Conservation (phyloP, 768 basidiomycete species). For the Mycena leptocephala region DNA sequence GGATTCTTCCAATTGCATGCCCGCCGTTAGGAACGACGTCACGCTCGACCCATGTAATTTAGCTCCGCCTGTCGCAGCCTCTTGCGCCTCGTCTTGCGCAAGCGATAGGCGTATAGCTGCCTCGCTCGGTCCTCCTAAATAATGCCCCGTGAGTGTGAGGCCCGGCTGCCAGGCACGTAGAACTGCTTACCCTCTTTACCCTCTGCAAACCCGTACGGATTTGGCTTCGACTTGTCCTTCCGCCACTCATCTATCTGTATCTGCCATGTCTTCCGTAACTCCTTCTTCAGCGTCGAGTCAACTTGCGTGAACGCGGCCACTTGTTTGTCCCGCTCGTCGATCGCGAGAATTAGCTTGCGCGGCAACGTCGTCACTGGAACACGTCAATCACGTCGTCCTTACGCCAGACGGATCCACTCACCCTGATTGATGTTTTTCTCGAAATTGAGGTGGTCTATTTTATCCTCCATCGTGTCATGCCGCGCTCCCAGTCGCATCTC, state of each 20-base stretch:
- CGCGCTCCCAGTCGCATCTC: slow-evolving; percentile 48
- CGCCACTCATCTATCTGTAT: neutral
- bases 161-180: neutral
- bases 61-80: neutral
- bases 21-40: neutral
- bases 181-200: neutral
- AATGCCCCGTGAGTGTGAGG: too few relatives aligned
- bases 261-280: slow-evolving; percentile 14
- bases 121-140: neutral
- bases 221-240: slow-evolving; percentile 1
- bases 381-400: neutral
- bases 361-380: neutral
- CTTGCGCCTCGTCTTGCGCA: neutral
- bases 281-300: neutral
- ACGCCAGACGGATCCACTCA: neutral
- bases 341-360: neutral
- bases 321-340: neutral
- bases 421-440: slow-evolving; percentile 29
- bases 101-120: neutral
- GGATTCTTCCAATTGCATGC: neutral
- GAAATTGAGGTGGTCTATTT: slow-evolving; percentile 38
- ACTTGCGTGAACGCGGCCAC: neutral
- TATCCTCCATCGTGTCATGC: slow-evolving; percentile 47
- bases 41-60: neutral
- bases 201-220: neutral